Evolutionary conservation across 208 protist species (phyloP).

Genomic region (Acanthamoeba royreba): DNA sequence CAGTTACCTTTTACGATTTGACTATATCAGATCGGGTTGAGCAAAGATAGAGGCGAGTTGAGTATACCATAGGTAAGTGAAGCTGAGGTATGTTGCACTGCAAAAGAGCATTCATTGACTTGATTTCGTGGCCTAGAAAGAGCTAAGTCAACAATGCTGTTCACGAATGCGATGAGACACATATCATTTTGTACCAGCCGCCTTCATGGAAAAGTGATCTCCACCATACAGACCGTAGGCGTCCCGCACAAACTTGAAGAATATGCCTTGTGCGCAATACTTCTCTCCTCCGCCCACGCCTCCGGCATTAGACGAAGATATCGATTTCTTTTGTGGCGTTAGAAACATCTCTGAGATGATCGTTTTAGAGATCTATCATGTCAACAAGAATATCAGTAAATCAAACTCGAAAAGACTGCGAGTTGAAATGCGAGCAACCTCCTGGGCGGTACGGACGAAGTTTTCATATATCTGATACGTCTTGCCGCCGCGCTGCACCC

Average conservation of each 20-base stretch:
- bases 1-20: not conserved
- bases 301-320: not conserved
- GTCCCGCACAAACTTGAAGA: constrained; percentile 16
- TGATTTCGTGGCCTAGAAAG: not conserved
- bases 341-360: not conserved
- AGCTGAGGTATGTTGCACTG: not conserved
- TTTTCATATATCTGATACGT: not conserved
- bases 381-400: too few species aligned
- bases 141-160: too few species aligned
- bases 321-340: not conserved
- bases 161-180: too few species aligned
- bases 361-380: not conserved
- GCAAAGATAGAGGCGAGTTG: too few species aligned
- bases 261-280: not conserved
- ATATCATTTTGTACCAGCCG: too few species aligned
- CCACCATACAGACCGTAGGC: not conserved
- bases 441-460: not conserved
- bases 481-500: not conserved
- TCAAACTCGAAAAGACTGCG: too few species aligned
- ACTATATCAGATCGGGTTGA: not conserved
- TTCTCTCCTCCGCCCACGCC: not conserved
- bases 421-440: not conserved
- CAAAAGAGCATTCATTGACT: not conserved
- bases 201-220: not conserved
- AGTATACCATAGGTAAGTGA: not conserved